phyloP scores from a whole-genome alignment of 805 yeast genomes.

The Metschnikowia noctiluminum region DNA sequence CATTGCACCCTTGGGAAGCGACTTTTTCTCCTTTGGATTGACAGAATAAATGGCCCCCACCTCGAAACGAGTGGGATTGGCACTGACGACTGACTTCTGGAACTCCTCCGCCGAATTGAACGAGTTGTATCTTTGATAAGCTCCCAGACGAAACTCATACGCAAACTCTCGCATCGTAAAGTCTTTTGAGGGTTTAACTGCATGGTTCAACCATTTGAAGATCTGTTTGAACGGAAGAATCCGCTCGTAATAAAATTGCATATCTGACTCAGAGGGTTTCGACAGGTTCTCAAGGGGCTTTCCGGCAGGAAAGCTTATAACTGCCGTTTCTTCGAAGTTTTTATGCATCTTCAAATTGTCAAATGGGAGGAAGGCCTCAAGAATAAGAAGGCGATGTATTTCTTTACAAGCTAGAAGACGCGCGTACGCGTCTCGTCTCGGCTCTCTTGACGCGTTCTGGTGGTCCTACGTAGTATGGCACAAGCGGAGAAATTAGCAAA shows the following conservation, averaged over 20 bases:
- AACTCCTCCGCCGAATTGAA: constrained; percentile 66
- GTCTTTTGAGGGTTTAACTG: constrained; percentile 68
- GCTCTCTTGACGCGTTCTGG: too few species aligned
- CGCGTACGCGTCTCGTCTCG: neutral
- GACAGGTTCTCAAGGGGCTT: constrained; percentile 7
- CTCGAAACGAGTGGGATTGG: constrained; percentile 89
- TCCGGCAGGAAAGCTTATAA: neutral
- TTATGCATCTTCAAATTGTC: neutral
- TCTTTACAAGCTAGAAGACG: neutral
- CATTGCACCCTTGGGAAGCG: constrained; percentile 71
- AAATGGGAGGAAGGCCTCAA: neutral
- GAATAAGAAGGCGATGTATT: too few species aligned
- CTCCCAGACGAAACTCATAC: constrained; percentile 81
- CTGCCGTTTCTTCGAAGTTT: neutral
- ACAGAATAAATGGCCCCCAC: constrained; percentile 88
- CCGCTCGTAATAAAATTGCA: constrained; percentile 66
- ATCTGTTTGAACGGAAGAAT: constrained; percentile 73
- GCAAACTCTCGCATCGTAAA: constrained; percentile 93
- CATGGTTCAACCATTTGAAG: constrained; percentile 89
- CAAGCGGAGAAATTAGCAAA: too few species aligned
- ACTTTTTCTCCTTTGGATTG: constrained; percentile 82
- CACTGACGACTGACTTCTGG: constrained; percentile 65
- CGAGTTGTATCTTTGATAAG: constrained; percentile 86
- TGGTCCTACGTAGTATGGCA: too few species aligned
- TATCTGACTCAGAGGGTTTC: constrained; percentile 54